Conservation (phyloP, 495 filamentous ascomycete genomes). For the Talaromyces borbonicus region DNA sequence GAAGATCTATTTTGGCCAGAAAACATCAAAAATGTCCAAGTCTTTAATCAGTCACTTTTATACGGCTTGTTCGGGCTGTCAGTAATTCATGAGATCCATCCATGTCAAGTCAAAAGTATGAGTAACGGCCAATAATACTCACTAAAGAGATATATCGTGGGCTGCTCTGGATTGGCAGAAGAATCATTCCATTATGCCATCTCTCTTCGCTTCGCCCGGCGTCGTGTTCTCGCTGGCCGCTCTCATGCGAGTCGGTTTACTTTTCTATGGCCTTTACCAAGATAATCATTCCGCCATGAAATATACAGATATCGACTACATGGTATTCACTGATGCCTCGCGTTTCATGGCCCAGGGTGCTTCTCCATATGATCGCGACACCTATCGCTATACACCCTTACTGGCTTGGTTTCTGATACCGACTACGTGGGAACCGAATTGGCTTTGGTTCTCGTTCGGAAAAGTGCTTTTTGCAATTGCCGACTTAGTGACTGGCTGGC, state of each 20-base stretch:
- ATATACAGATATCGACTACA: slow-evolving; percentile 98
- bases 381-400: slow-evolving; percentile 92
- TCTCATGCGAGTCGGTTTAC: slow-evolving; percentile 55
- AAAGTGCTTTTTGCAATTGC: slow-evolving; percentile 78
- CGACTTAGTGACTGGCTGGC: slow-evolving; percentile 78
- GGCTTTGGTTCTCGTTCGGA: slow-evolving; percentile 68
- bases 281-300: slow-evolving; percentile 83
- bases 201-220: slow-evolving; percentile 33
- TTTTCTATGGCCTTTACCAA: slow-evolving; percentile 84
- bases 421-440: slow-evolving; percentile 49
- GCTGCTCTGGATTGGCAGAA: too few relatives aligned
- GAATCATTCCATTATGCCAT: slow-evolving; percentile 11
- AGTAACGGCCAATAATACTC: too few relatives aligned
- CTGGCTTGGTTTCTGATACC: slow-evolving; percentile 84
- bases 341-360: slow-evolving; percentile 54
- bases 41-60: too few relatives aligned
- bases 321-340: slow-evolving; percentile 95
- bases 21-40: too few relatives aligned
- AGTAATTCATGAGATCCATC: too few relatives aligned
- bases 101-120: too few relatives aligned
- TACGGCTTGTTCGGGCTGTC: too few relatives aligned
- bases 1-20: too few relatives aligned
- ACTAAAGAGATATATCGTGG: too few relatives aligned
- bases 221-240: slow-evolving; percentile 60
- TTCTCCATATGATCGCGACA: slow-evolving; percentile 80